Percentiles rank a stretch among this genome's conserved stretches.
These are phyloP conservation scores for Suillus spraguei DNA, from an alignment of 768 basidiomycete species.

Conservation along the genomic window DNA sequence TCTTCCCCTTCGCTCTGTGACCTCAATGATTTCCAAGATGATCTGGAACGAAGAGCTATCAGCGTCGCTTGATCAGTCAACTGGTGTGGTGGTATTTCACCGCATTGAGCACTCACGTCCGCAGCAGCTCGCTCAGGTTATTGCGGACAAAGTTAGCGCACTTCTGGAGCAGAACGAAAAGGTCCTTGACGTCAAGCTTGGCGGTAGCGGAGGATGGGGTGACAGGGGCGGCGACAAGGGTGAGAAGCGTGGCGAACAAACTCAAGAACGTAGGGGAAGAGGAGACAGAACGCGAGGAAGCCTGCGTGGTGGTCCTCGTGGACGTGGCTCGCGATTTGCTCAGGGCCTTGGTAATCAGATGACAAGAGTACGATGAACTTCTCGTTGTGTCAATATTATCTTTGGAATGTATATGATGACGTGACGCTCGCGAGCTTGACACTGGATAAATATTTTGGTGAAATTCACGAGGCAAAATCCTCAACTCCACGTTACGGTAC, in stretches of 20 bases:
- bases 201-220: conserved; percentile 62
- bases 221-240: conserved; percentile 42
- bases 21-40: conserved; percentile 70
- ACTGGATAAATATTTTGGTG: background rate
- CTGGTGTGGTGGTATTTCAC: conserved; percentile 91
- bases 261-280: conserved; percentile 75
- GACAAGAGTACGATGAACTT: conserved; percentile 37
- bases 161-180: conserved; percentile 96
- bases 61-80: conserved; percentile 91
- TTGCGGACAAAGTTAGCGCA: conserved; percentile 84
- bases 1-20: conserved; percentile 77
- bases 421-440: background rate
- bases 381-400: too few relatives aligned
- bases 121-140: conserved; percentile 86
- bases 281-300: conserved; percentile 57
- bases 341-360: conserved; percentile 85
- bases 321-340: conserved; percentile 78
- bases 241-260: conserved; percentile 53
- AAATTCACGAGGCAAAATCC: too few relatives aligned
- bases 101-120: conserved; percentile 84
- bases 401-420: background rate
- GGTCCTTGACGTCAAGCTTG: conserved; percentile 81
- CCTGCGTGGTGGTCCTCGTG: conserved; percentile 63
- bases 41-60: conserved; percentile 96
- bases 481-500: background rate